Conservation (phyloP, 2,329 filamentous ascomycete species). For the Botrytis pseudocinerea region DNA sequence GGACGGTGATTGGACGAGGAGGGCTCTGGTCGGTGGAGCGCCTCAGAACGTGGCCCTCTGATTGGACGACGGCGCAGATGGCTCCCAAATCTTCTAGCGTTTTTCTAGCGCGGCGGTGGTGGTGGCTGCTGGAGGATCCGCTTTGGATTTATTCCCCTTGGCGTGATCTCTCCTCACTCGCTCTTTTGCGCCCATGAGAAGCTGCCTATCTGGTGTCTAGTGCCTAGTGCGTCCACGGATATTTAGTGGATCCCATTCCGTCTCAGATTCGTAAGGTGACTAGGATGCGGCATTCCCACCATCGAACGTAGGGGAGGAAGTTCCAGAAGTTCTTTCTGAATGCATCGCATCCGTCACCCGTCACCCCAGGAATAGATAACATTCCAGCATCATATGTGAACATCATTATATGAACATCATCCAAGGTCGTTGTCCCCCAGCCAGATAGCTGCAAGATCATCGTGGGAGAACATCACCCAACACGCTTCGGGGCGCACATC, state of each 20-base stretch:
- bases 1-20: neutral
- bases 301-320: neutral
- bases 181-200: neutral
- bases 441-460: neutral
- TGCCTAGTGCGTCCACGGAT: neutral
- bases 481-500: neutral
- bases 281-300: too few species aligned
- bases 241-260: neutral
- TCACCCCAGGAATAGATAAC: neutral
- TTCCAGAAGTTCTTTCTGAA: constrained; percentile 7
- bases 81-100: constrained; percentile 9
- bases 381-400: neutral
- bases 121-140: neutral
- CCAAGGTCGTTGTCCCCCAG: too few species aligned
- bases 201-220: too few species aligned
- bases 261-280: constrained; percentile 7
- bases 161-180: neutral
- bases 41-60: neutral
- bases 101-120: constrained; percentile 9
- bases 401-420: neutral
- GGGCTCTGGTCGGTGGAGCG: neutral
- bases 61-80: constrained; percentile 4
- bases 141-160: neutral
- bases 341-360: too few species aligned
- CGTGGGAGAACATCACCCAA: neutral